These are phyloP conservation scores for Suhomyces kilbournensis DNA, from an alignment of 805 yeast genomes.

Conservation along the genomic window DNA sequence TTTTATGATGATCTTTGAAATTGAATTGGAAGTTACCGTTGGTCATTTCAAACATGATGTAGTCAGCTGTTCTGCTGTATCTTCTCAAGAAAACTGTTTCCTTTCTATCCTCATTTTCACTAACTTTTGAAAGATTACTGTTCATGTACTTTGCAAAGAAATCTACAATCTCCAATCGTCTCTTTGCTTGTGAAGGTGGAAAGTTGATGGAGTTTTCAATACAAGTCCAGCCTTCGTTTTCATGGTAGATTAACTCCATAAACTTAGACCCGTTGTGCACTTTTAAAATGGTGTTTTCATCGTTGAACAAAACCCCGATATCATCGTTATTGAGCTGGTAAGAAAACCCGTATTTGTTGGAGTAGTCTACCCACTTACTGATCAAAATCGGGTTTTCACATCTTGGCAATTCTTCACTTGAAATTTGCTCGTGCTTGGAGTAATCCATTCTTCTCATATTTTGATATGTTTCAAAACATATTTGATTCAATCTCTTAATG, in stretches of 20 bases:
- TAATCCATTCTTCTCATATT: constrained; percentile 43
- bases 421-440: constrained; percentile 31
- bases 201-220: constrained; percentile 41
- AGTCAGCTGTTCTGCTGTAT: constrained; percentile 73
- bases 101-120: constrained; percentile 59
- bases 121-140: constrained; percentile 78
- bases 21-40: constrained; percentile 93
- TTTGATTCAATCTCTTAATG: constrained; percentile 36
- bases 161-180: constrained; percentile 80
- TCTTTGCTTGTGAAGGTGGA: constrained; percentile 50
- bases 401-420: constrained; percentile 36
- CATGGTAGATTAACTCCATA: constrained; percentile 54
- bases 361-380: constrained; percentile 97
- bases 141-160: constrained; percentile 92
- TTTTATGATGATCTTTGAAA: constrained; percentile 91
- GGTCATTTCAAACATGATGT: constrained; percentile 89
- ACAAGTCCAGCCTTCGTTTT: constrained; percentile 46
- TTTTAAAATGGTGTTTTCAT: constrained; percentile 77
- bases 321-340: constrained; percentile 88
- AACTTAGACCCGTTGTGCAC: constrained; percentile 61
- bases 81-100: constrained; percentile 77
- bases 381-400: constrained; percentile 66
- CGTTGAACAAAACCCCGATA: constrained; percentile 87
- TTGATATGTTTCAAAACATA: constrained; percentile 34
- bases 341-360: constrained; percentile 92